Conservation (phyloP, 2,329 filamentous ascomycete genomes). For the Annulohypoxylon truncatum region DNA sequence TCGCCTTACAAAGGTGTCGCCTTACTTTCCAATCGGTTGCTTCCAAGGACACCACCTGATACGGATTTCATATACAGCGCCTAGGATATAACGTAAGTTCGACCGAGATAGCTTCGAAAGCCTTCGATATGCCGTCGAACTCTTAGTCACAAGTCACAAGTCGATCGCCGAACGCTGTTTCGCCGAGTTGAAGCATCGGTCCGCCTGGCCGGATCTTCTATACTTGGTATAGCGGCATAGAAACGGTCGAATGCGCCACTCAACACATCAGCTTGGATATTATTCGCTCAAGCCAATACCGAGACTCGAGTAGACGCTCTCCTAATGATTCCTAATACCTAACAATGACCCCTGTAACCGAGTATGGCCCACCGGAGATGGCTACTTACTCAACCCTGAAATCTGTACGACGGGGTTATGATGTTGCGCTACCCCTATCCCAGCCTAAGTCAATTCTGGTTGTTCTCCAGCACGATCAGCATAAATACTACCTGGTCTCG, state of each 20-base stretch:
- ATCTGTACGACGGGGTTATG: slow-evolving; percentile 26
- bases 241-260: background rate
- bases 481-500: slow-evolving; percentile 37
- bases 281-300: slow-evolving; percentile 32
- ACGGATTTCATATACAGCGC: slow-evolving; percentile 19
- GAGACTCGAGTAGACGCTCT: slow-evolving; percentile 1
- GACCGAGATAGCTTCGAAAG: slow-evolving; percentile 21
- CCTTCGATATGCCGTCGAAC: slow-evolving; percentile 3
- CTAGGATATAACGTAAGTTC: slow-evolving; percentile 12
- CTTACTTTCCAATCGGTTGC: slow-evolving; percentile 26
- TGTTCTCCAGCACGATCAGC: slow-evolving; percentile 34
- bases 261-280: background rate
- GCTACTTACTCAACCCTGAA: background rate
- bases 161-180: slow-evolving; percentile 2
- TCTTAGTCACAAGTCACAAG: background rate
- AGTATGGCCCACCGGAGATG: slow-evolving; percentile 29
- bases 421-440: slow-evolving; percentile 25
- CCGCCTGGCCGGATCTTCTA: slow-evolving; percentile 22
- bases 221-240: background rate
- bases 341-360: slow-evolving; percentile 9
- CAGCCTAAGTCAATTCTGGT: slow-evolving; percentile 12
- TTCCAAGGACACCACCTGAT: slow-evolving; percentile 21
- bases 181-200: slow-evolving; percentile 22
- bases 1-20: slow-evolving; percentile 2
- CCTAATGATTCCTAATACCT: slow-evolving; percentile 19